Evolutionary conservation across 805 yeast species (phyloP), one percentile per base, ranked within the genome.

Genomic region (Metschnikowia lochheadii): DNA sequence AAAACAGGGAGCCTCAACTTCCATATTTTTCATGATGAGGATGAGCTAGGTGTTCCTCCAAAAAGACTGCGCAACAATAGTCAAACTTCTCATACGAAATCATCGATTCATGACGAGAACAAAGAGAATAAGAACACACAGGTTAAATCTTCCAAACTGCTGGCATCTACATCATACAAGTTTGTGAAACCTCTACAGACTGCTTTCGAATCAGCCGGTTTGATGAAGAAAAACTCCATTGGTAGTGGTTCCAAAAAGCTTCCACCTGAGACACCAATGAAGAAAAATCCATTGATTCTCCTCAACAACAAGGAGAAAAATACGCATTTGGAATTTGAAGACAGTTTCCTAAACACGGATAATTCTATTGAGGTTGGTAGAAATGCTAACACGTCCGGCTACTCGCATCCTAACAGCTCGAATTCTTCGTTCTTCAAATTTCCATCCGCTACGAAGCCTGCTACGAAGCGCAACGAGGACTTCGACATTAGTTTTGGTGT

Each of bases 111-210:
- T 5, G 56, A 56, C 46, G 70, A 71, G 33, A 70, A 72, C 52
- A 72, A 73, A 53, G 78, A 72, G 47, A 73, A 73, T 47, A 56
- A 53, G 21, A 20, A 39, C 15, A 38, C 37, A 11, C 40, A 18
- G 40, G n/a, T 17, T 5, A 43, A 42, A 23, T 40, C 46, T 10
- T 15, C 31, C 6, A 51, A 48, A 32, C 47, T 50, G 14, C 17
- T 46, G 32, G 40, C 51, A 48, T 65, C 64, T 44, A 53, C 65
- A 2, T 69, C 74, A 10, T 87, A 84, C 66, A 79, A 82, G 55
- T 80, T 82, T 44, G 94, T 87, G 20, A 87, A 85, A 62, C 96
- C 96, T 2, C 74, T 89, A 37, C 96, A 88, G 63, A 84, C 91
- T 0, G 96, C 94, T 14, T 89, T 89, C 66, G 77, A 81, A 63